These are phyloP conservation scores for Allium sativum DNA, from an alignment of 106 monocot species.

Conservation along the genomic window DNA sequence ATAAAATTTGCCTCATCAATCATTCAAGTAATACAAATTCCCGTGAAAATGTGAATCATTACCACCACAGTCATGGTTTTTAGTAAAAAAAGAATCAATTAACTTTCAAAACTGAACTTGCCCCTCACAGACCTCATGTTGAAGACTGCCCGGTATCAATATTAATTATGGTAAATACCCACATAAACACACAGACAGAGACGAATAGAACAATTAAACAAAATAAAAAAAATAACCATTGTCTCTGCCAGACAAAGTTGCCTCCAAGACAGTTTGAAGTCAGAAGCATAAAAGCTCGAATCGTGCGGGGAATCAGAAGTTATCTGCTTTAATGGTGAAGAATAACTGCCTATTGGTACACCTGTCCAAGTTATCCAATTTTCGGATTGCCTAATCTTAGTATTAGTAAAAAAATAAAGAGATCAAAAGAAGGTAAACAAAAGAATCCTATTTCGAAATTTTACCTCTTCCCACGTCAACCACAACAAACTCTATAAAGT, in stretches of 20 bases:
- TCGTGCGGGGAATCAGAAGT: constrained; percentile 23
- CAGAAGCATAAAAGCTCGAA: constrained; percentile 23
- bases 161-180: too few species aligned
- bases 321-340: constrained; percentile 49
- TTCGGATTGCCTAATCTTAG: background rate
- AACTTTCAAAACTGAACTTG: too few species aligned
- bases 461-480: constrained; percentile 77
- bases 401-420: background rate
- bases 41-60: too few species aligned
- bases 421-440: background rate
- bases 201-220: background rate
- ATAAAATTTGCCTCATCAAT: too few species aligned
- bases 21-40: too few species aligned
- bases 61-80: too few species aligned
- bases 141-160: too few species aligned
- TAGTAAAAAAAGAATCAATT: too few species aligned
- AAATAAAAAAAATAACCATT: constrained; percentile 24
- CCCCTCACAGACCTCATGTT: too few species aligned
- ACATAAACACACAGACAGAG: too few species aligned
- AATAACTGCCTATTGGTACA: constrained; percentile 64
- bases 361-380: constrained; percentile 32
- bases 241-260: constrained; percentile 41
- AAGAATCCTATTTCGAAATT: constrained; percentile 5
- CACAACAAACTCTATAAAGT: constrained; percentile 66
- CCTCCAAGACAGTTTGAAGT: constrained; percentile 35